A percentile compares a stretch with the other conserved stretches of the same genome.
Conservation (phyloP, 1,284 basidiomycete genomes). For the Leucoagaricus sp. region DNA sequence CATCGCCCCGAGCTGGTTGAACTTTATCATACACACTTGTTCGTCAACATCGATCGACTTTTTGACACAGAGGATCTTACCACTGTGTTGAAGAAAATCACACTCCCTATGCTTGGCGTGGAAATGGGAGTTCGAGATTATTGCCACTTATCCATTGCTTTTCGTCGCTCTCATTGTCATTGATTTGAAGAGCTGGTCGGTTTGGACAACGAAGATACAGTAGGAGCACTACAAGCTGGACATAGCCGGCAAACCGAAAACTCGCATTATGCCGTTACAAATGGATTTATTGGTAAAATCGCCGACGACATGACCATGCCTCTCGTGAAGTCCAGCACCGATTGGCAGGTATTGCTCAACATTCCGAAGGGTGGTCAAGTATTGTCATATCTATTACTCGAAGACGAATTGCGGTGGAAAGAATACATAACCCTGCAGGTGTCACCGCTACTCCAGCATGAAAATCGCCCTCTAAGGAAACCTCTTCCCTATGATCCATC, state of each 20-base stretch:
- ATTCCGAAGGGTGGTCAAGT: not conserved
- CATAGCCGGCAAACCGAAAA: not conserved
- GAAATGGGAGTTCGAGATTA: not conserved
- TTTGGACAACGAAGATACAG: slow-evolving; percentile 7
- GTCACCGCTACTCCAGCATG: no score
- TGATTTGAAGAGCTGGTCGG: not conserved
- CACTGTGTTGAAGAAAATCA: not conserved
- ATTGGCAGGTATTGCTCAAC: slow-evolving; percentile 24
- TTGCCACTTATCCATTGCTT: not conserved
- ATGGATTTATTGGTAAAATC: slow-evolving; percentile 20
- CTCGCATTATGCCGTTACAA: slow-evolving; percentile 15
- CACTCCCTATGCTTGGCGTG: not conserved
- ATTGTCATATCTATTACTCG: no score
- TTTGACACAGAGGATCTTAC: not conserved
- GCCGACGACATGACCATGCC: slow-evolving; percentile 29
- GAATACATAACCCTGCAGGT: no score
- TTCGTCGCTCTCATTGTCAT: not conserved
- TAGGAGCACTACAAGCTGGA: slow-evolving; percentile 23
- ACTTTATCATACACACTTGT: not conserved
- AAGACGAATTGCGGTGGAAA: no score
- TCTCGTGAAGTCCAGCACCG: slow-evolving; percentile 28
- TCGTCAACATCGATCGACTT: not conserved
- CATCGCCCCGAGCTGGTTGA: not conserved
- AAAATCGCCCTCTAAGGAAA: no score
- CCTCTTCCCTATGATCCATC: no score